A percentile compares a stretch with the other conserved stretches of the same genome.
phyloP scores from a whole-genome alignment of 108 stramenopile genomes.

The Cyclotella distinguenda region DNA sequence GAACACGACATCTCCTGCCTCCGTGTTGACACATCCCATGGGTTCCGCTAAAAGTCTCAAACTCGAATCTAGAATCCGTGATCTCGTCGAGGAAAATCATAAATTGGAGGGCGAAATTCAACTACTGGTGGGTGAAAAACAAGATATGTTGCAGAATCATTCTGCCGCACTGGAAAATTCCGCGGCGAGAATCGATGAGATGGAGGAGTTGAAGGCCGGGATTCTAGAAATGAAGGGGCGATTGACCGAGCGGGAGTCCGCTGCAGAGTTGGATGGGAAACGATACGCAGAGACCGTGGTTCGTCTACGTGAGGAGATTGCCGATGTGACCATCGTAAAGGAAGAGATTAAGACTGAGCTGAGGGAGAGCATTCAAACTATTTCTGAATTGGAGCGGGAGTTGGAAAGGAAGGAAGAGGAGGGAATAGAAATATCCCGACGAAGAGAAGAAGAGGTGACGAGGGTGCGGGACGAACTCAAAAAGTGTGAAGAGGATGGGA shows the following conservation, averaged over 20 bases:
- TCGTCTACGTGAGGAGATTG: not conserved
- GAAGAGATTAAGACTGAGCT: slow-evolving; percentile 8
- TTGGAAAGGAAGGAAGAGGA: slow-evolving; percentile 2
- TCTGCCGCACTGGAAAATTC: no score
- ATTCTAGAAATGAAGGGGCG: not conserved
- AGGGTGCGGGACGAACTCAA: not conserved
- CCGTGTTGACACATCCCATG: not conserved
- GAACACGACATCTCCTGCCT: not conserved
- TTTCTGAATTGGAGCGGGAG: slow-evolving; percentile 13
- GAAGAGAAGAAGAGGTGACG: not conserved
- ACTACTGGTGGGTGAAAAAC: slow-evolving; percentile 39
- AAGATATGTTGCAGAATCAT: no score
- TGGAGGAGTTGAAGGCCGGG: slow-evolving; percentile 9
- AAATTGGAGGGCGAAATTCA: slow-evolving; percentile 5
- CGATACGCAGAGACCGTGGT: not conserved
- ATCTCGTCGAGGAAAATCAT: slow-evolving; percentile 13
- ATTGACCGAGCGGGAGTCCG: not conserved
- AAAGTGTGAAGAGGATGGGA: slow-evolving; percentile 2
- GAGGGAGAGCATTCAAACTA: not conserved
- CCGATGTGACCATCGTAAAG: not conserved
- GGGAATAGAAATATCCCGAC: not conserved
- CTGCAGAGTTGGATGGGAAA: not conserved
- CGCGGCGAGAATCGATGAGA: slow-evolving; percentile 36
- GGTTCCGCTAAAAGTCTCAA: not conserved
- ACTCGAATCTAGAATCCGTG: slow-evolving; percentile 2